A percentile compares a stretch with the other conserved stretches of the same genome.
Conservation (phyloP, 805 yeast genomes). For the Maudiozyma barnettii region DNA sequence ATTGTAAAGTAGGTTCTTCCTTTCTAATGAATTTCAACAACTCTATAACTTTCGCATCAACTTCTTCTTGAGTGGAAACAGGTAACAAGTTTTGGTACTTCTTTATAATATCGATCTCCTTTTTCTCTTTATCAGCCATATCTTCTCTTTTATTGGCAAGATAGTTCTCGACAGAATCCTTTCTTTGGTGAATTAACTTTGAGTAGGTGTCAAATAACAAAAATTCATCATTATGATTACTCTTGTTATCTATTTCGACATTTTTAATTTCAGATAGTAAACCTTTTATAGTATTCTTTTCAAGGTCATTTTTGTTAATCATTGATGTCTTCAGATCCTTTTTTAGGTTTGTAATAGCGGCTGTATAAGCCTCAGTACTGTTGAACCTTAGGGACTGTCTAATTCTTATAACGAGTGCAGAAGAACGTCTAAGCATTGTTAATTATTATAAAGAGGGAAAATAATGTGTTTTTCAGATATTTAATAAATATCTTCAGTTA, state of each 20-base stretch:
- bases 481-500: neutral
- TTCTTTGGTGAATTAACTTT: slow-evolving; percentile 41
- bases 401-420: neutral
- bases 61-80: slow-evolving; percentile 39
- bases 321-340: slow-evolving; percentile 39
- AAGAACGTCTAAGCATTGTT: slow-evolving; percentile 5
- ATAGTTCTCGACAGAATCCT: slow-evolving; percentile 42
- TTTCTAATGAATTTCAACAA: slow-evolving; percentile 18
- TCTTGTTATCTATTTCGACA: slow-evolving; percentile 33
- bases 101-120: slow-evolving; percentile 37
- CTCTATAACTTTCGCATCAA: slow-evolving; percentile 28
- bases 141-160: slow-evolving; percentile 39
- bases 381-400: slow-evolving; percentile 21
- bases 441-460: neutral
- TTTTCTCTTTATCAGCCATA: slow-evolving; percentile 42
- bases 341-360: slow-evolving; percentile 30
- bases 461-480: neutral
- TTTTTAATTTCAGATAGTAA: slow-evolving; percentile 37
- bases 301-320: slow-evolving; percentile 35
- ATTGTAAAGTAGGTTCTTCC: slow-evolving; percentile 16
- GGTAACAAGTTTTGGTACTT: slow-evolving; percentile 35
- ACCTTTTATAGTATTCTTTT: slow-evolving; percentile 38
- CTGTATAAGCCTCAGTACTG: slow-evolving; percentile 30
- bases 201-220: slow-evolving; percentile 30
- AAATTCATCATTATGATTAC: slow-evolving; percentile 23